These are phyloP conservation scores for Mortierella sp. DNA, from an alignment of 371 early-diverging fungal genomes.

Conservation along the genomic window DNA sequence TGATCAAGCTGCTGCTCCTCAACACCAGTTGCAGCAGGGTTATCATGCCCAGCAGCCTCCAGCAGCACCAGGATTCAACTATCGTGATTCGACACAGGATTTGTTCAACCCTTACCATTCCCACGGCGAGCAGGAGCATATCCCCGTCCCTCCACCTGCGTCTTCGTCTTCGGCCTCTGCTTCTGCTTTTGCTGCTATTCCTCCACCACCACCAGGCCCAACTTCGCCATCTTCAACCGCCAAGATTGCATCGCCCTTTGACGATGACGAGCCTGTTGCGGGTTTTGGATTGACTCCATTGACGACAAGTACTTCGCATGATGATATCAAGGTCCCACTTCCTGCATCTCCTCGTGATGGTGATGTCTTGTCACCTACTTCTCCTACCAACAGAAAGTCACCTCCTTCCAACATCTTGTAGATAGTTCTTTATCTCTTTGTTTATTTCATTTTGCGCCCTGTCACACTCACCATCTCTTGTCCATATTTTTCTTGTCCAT, in stretches of 20 bases:
- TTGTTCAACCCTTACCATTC: slow-evolving; percentile 40
- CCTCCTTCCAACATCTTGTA: slow-evolving; percentile 8
- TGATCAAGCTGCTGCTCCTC: slow-evolving; percentile 18
- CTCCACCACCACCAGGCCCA: slow-evolving; percentile 9
- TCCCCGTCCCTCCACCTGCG: background rate
- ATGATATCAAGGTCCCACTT: slow-evolving; percentile 29
- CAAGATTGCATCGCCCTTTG: slow-evolving; percentile 51
- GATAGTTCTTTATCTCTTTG: background rate
- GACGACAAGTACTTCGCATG: background rate
- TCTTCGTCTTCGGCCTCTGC: background rate
- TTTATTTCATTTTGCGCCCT: background rate
- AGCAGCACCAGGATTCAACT: slow-evolving; percentile 40
- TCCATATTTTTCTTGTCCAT: background rate
- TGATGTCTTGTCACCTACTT: slow-evolving; percentile 14
- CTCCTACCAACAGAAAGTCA: background rate
- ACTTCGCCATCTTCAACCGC: slow-evolving; percentile 11
- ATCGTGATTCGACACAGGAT: slow-evolving; percentile 34
- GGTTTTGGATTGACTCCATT: background rate
- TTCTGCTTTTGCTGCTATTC: background rate
- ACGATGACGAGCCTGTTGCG: slow-evolving; percentile 24
- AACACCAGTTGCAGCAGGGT: slow-evolving; percentile 14
- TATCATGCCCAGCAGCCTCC: slow-evolving; percentile 17
- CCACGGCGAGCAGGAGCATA: slow-evolving; percentile 34
- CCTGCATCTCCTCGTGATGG: slow-evolving; percentile 20
- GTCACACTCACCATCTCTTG: no score